Conservation (phyloP, 108 stramenopile genomes). For the Asterionellopsis glacialis region DNA sequence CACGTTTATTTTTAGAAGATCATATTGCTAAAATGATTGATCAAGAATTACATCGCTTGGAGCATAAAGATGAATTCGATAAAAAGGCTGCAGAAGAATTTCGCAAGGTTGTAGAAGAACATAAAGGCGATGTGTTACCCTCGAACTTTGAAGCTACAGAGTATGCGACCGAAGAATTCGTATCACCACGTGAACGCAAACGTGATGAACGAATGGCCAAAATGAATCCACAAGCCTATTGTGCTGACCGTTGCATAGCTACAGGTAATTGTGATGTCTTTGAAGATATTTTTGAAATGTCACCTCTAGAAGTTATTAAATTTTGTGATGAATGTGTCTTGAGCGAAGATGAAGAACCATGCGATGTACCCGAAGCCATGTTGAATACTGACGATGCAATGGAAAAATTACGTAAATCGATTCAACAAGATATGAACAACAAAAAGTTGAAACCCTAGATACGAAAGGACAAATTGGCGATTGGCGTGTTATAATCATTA, state of each 20-base stretch:
- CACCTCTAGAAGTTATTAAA: slow-evolving; percentile 46
- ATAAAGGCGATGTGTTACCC: not conserved
- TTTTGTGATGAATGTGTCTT: slow-evolving; percentile 83
- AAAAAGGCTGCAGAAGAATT: not conserved
- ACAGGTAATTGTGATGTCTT: slow-evolving; percentile 82
- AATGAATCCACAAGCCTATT: slow-evolving; percentile 56
- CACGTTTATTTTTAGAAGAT: not conserved
- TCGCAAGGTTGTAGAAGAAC: not conserved
- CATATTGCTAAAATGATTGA: slow-evolving; percentile 1
- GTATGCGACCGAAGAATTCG: not conserved
- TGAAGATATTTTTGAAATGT: slow-evolving; percentile 65
- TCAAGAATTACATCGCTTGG: not conserved
- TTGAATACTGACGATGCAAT: slow-evolving; percentile 18
- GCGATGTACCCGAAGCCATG: slow-evolving; percentile 56
- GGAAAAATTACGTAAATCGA: not conserved
- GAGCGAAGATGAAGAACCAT: slow-evolving; percentile 59
- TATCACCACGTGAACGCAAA: slow-evolving; percentile 16
- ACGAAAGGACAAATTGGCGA: no score
- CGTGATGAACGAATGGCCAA: slow-evolving; percentile 61
- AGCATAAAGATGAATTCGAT: slow-evolving; percentile 1
- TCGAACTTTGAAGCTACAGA: not conserved
- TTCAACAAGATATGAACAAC: no score
- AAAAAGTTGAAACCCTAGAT: no score
- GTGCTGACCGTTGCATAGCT: slow-evolving; percentile 75
- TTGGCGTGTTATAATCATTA: no score